phyloP scores from a whole-genome alignment of 495 filamentous ascomycete species.

The Aspergillus carlsbadensis region DNA sequence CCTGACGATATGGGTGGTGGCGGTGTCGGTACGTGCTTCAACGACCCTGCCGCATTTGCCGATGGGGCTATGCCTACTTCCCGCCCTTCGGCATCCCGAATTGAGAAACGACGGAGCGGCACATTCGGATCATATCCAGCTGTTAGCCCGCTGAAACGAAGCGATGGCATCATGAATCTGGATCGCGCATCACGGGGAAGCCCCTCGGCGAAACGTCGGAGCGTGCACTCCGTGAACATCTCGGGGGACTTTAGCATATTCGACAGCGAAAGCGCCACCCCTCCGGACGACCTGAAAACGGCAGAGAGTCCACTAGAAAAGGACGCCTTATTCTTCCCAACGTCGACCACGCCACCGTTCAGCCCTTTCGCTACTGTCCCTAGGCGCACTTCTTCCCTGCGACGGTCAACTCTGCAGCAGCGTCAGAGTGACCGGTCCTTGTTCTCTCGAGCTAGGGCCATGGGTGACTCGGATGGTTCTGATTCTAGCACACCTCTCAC shows the following conservation, averaged over 20 bases:
- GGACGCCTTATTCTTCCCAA: constrained; percentile 26
- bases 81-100: constrained; percentile 44
- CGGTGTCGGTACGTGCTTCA: constrained; percentile 35
- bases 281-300: constrained; percentile 21
- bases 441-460: constrained; percentile 46
- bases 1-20: constrained; percentile 36
- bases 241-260: constrained; percentile 70
- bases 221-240: constrained; percentile 67
- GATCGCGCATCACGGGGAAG: constrained; percentile 76
- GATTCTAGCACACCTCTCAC: constrained; percentile 38
- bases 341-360: constrained; percentile 31
- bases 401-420: constrained; percentile 85
- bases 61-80: constrained; percentile 46
- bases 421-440: constrained; percentile 65
- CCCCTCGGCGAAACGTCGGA: constrained; percentile 83
- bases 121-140: constrained; percentile 53
- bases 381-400: constrained; percentile 65
- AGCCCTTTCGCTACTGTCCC: constrained; percentile 46
- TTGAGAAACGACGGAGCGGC: constrained; percentile 49
- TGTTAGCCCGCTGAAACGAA: constrained; percentile 88
- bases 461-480: constrained; percentile 31
- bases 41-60: constrained; percentile 40
- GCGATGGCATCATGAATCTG: constrained; percentile 84
- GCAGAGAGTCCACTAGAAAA: constrained; percentile 26
- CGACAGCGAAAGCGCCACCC: constrained; percentile 39